These are phyloP conservation scores for Cicer arietinum DNA, from an alignment of 306 rosid genomes.

Conservation along the genomic window DNA sequence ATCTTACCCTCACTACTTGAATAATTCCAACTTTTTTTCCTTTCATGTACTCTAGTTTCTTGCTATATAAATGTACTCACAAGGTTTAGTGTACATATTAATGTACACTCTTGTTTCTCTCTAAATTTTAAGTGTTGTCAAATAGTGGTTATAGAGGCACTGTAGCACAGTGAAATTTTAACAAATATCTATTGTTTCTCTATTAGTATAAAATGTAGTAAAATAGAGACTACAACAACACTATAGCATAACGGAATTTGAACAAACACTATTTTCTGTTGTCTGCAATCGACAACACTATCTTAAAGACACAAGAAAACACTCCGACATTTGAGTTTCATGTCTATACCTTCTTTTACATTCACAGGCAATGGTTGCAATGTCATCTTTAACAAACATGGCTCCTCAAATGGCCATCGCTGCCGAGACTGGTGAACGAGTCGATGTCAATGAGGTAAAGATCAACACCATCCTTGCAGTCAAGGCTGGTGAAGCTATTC, in stretches of 20 bases:
- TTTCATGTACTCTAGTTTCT: background rate
- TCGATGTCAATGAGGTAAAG: constrained; percentile 73
- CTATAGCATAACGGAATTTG: no score
- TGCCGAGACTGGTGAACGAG: constrained; percentile 73
- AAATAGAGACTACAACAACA: no score
- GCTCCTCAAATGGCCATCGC: constrained; percentile 79
- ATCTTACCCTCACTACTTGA: background rate
- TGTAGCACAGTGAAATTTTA: no score
- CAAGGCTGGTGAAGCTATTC: constrained; percentile 87
- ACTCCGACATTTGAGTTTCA: constrained; percentile 19
- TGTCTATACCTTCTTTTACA: constrained; percentile 14
- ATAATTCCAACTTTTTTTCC: background rate
- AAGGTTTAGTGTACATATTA: background rate
- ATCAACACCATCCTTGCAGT: constrained; percentile 69
- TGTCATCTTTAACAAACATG: constrained; percentile 74
- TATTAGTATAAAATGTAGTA: no score
- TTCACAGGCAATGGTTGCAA: constrained; percentile 69
- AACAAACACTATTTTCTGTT: no score
- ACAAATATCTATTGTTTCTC: no score
- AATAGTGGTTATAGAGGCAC: no score
- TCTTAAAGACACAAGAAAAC: background rate
- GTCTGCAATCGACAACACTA: background rate
- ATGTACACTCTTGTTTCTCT: background rate
- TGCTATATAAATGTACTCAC: background rate
- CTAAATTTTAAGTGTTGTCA: no score